Evolutionary conservation across 495 filamentous ascomycete genomes (phyloP).

Genomic region (Aspergillus biplanus): DNA sequence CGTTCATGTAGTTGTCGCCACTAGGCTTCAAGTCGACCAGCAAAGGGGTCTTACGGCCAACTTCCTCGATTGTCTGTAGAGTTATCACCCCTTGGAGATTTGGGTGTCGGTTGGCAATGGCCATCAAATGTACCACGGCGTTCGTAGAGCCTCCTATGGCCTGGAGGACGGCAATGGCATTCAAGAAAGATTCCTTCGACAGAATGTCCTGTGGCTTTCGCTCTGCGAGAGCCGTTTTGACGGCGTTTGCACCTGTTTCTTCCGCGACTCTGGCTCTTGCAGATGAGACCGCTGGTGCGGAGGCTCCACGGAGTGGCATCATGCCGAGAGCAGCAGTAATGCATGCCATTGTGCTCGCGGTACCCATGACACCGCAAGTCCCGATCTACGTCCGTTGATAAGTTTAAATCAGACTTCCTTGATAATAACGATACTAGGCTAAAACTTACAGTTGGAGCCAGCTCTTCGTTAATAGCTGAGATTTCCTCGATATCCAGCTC

Average conservation of each 20-base stretch:
- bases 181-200: conserved; percentile 64
- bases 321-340: conserved; percentile 64
- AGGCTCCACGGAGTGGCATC: conserved; percentile 64
- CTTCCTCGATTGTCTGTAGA: conserved; percentile 59
- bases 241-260: conserved; percentile 61
- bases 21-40: conserved; percentile 70
- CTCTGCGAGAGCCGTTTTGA: conserved; percentile 42
- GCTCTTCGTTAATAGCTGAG: conserved; percentile 64
- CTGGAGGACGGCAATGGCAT: conserved; percentile 69
- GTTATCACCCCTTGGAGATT: conserved; percentile 56
- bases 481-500: conserved; percentile 69
- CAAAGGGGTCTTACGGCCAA: conserved; percentile 62
- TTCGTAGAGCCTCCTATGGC: conserved; percentile 73
- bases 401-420: not conserved
- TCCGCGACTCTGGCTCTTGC: conserved; percentile 66
- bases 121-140: conserved; percentile 68
- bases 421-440: too few relatives aligned
- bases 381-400: conserved; percentile 48
- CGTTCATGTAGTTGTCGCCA: conserved; percentile 71
- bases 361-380: conserved; percentile 73
- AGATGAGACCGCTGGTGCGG: conserved; percentile 67
- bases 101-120: conserved; percentile 64
- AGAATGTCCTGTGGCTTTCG: conserved; percentile 59
- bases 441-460: conserved; percentile 64
- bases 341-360: conserved; percentile 72